Base-by-base conservation (phyloP, 2,329 filamentous ascomycete species). In the Akanthomyces uredinophilus region DNA sequence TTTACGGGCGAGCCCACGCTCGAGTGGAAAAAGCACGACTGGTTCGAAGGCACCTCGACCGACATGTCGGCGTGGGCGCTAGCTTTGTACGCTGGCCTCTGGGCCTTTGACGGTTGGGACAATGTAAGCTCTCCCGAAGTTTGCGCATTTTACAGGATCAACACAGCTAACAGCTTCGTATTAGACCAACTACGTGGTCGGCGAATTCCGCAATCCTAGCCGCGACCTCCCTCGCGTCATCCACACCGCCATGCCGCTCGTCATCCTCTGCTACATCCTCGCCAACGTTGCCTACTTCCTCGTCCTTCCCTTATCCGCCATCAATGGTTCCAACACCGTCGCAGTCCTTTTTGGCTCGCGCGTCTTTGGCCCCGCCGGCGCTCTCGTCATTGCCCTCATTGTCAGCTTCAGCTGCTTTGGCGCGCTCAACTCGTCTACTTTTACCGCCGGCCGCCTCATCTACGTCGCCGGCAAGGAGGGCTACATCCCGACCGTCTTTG, bases 41-140 rank as follows among this genome's bases (percentile, higher is more conserved):
- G 95, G 94, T 98, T 98, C 70, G 88, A 92, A 60, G 88, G 89
- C 62, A 97, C 94, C 5, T 91, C 85, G 65, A 85, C 81, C 16
- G 89, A 93, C 72, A 82, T 90, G 56, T 96, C 89, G 52, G 88
- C 87, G 67, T 98, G 93, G 90, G 95, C 95, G 3, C 89, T 99
- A 52, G 95, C 95, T 0, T 77, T 99, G 52, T 99, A 99, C 73
- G 94, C 92, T 18, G 95, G 95, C 10, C 82, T 99, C 5, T 99
- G 95, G 95, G 95, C 95, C 1, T 99, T 95, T 76, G 95, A 99
- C 72, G 95, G 95, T 35, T 99, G 95, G 95, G 95, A 99, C 73
- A 99, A 99, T 74, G 92, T 95, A 78, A 78, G 89, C 81, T 52
- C 5, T 10, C n/a, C 22, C 10, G 2, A 22, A 20, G 14, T 11